A percentile compares a stretch with the other conserved stretches of the same genome.
These are phyloP conservation scores for Hypoxylon sp. DNA, from an alignment of 2,329 filamentous ascomycete genomes.

Conservation along the genomic window DNA sequence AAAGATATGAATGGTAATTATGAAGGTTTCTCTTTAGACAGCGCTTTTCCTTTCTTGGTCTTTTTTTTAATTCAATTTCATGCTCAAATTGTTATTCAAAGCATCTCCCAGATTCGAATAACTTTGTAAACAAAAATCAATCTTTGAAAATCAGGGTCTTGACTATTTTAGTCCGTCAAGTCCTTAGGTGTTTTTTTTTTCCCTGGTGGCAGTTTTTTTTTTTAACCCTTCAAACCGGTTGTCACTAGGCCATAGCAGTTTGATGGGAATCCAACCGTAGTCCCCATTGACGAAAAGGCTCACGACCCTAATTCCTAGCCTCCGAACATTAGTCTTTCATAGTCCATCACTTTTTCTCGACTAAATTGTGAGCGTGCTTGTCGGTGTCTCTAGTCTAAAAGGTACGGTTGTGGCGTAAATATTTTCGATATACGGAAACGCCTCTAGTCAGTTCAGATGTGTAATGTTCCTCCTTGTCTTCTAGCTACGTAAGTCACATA, in stretches of 20 bases:
- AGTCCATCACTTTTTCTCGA: not conserved
- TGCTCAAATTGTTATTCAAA: constrained; percentile 8
- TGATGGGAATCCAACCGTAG: constrained; percentile 15
- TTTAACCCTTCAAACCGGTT: not conserved
- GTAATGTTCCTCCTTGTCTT: not conserved
- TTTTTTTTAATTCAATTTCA: not conserved
- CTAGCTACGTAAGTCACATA: not conserved
- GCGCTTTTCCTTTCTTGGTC: not conserved
- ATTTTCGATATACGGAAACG: not conserved
- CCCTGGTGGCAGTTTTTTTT: not conserved
- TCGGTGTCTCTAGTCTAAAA: not conserved
- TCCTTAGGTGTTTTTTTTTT: not conserved
- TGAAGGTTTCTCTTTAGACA: not conserved
- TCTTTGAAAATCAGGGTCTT: constrained; percentile 39
- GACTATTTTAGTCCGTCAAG: constrained; percentile 32
- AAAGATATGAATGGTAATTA: not conserved
- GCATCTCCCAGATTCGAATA: not conserved
- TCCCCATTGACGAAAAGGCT: constrained; percentile 7
- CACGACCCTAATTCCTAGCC: not conserved
- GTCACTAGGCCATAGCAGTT: constrained; percentile 1
- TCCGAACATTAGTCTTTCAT: not conserved
- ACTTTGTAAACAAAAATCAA: constrained; percentile 27
- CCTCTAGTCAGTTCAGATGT: not conserved
- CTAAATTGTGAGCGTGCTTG: not conserved
- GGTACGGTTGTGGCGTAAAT: not conserved